Base-by-base conservation (phyloP, 192 early-diverging fungal genomes). In the Podila verticillata region DNA sequence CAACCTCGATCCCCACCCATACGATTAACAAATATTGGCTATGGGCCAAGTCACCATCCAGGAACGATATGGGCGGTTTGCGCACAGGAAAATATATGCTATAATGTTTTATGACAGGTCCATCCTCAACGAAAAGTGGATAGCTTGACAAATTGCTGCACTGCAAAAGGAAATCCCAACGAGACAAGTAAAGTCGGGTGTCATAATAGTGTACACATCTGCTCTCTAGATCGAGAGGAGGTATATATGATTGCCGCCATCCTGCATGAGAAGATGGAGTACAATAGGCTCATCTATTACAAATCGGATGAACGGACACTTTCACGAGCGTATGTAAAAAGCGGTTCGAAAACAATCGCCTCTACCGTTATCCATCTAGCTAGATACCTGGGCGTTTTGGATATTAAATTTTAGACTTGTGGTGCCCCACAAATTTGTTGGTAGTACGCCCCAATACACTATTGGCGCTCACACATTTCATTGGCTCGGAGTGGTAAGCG, bases 61-160 rank as follows among this genome's bases (percentile, higher is more conserved):
- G 47, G 61, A 28, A 5, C 20, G 57, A 63, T 54, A 8, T 15
- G 3, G 30, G 61, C 39, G 66, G 66, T 26, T 28, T 44, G 30
- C 60, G 61, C 29, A 44, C 61, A 56, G 74, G 67, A 13, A 75
- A 75, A 69, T 75, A 62, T 67, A 75, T 70, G 74, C 31, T 75
- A 17, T n/a, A n/a, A n/a, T n/a, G n/a, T 75, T 75, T 24, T 75
- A 75, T 17, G 57, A 62, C 44, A 69, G 65, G 30, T 65, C 74
- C 3, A 22, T 70, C 47, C 67, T 75, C 0, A 67, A 75, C 36
- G 67, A 69, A 35, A 75, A 75, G 35, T 75, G 67, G 67, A 67
- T 20, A 48, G 49, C 6, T 7, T 28, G 39, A 67, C 74, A 32
- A 75, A 75, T 61, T 69, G 66, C 67, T 75, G 67, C 31, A 75